Evolutionary conservation across 768 basidiomycete species (phyloP), one percentile per base, ranked within the genome.

Genomic region (Pleurotus salmoneostramineus): DNA sequence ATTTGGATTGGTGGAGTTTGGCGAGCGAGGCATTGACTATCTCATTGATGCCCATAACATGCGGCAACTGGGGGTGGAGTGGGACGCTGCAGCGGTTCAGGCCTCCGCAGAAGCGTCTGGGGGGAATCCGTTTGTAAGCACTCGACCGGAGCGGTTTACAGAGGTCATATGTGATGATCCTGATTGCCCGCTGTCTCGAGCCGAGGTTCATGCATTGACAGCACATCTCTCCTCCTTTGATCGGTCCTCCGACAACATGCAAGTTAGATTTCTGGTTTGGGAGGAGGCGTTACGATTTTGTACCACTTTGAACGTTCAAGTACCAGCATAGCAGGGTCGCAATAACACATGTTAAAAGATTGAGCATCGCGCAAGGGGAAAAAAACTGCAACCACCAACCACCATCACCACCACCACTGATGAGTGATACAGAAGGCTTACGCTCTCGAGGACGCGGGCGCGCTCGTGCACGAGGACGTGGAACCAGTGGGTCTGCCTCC

Each of bases 1-100:
- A 7, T 72, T 71, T 51, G 67, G 70, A 14, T 67, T 72, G 65
- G 10, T 69, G 0, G 43, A 65, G 45, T 56, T 72, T 47, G 71
- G 73, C 2, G 50, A 62, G 0, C 60, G 63, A 4, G 71, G 70
- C 36, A 1, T 64, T 36, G 57, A 58, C 17, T 42, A 47, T 14
- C 40, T 59, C 14, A 10, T 36, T 11, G 56, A 5, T 2, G 17
- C 57, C 34, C 61, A 58, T 6, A 62, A 70, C 12, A 5, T 60
- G 10, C 48, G 59, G 2, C 58, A 42, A 5, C 68, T 68, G 65
- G 68, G 67, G 0, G 61, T 69, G 47, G 65, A 71, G 44, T 69
- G 67, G 68, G 47, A 63, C 14, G 7, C 6, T 6, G 37, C 14
- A 14, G 7, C 14, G 37, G 37, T 6, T 14, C 37, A 14, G 7